Percentiles rank a stretch among this genome's conserved stretches.
Conservation (phyloP, 129 eudicot genomes). For the Flaveria brownii region DNA sequence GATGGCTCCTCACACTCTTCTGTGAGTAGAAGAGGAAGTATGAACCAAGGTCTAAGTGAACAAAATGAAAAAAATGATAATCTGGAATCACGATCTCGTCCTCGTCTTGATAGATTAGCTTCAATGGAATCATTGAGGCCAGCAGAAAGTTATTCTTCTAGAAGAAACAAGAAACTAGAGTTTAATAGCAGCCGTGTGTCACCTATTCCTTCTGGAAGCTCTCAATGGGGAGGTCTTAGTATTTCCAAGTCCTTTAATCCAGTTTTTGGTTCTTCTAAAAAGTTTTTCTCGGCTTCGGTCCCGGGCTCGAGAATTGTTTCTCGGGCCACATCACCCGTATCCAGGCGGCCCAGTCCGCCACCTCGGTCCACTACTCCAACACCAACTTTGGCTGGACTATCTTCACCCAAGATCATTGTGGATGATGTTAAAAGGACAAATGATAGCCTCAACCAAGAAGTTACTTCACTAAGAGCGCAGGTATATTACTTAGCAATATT, state of each 20-base stretch:
- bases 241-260: conserved; percentile 47
- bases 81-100: conserved; percentile 44
- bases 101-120: conserved; percentile 65
- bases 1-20: conserved; percentile 46
- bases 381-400: conserved; percentile 38
- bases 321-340: conserved; percentile 75
- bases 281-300: conserved; percentile 54
- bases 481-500: conserved; percentile 37
- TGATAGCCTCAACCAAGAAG: conserved; percentile 64
- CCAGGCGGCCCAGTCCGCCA: conserved; percentile 42
- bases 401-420: conserved; percentile 45
- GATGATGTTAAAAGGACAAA: conserved; percentile 49
- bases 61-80: conserved; percentile 48
- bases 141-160: conserved; percentile 48
- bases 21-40: conserved; percentile 45
- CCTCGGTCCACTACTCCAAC: conserved; percentile 49
- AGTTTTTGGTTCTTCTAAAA: conserved; percentile 46
- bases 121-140: conserved; percentile 56
- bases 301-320: conserved; percentile 73
- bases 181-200: conserved; percentile 47
- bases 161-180: conserved; percentile 39
- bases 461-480: conserved; percentile 67
- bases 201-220: conserved; percentile 44
- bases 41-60: conserved; percentile 45
- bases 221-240: conserved; percentile 48